Evolutionary conservation across 768 basidiomycete genomes (phyloP).

Genomic region (Lactarius evosmus): DNA sequence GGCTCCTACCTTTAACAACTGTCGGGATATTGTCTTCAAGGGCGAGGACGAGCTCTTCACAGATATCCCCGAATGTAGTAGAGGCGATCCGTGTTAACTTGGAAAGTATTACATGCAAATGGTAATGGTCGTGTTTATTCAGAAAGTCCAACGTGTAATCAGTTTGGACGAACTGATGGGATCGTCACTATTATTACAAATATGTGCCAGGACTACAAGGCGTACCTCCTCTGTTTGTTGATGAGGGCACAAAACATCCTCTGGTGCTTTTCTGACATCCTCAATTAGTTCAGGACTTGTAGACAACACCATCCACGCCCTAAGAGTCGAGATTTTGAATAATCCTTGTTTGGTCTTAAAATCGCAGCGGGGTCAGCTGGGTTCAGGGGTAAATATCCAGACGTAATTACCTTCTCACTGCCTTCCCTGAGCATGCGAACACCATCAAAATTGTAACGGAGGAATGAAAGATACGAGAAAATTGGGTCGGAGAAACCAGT

Average conservation of each 20-base stretch:
- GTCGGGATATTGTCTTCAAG: constrained; percentile 35
- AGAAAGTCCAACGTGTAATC: constrained; percentile 37
- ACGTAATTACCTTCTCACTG: constrained; percentile 32
- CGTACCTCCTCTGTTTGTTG: too few relatives aligned
- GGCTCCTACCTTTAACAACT: constrained; percentile 21
- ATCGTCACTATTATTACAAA: neutral
- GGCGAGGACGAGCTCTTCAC: constrained; percentile 31
- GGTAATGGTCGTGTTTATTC: constrained; percentile 26
- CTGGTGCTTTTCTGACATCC: constrained; percentile 49
- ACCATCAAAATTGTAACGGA: constrained; percentile 31
- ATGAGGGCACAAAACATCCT: constrained; percentile 43
- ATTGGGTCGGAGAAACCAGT: constrained; percentile 38
- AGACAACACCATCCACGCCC: constrained; percentile 47
- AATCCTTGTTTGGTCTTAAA: constrained; percentile 27
- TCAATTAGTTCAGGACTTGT: constrained; percentile 44
- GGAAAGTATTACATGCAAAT: constrained; percentile 30
- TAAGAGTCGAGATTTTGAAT: constrained; percentile 45
- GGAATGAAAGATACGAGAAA: constrained; percentile 35
- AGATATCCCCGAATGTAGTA: constrained; percentile 28
- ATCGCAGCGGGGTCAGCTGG: neutral
- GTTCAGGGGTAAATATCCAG: neutral
- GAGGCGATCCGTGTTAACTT: constrained; percentile 33
- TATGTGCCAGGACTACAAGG: too few relatives aligned
- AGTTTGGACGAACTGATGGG: constrained; percentile 34
- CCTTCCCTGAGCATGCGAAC: constrained; percentile 36